Evolutionary conservation across 495 filamentous ascomycete genomes (phyloP).

Genomic region (Pyrenula massariospora): DNA sequence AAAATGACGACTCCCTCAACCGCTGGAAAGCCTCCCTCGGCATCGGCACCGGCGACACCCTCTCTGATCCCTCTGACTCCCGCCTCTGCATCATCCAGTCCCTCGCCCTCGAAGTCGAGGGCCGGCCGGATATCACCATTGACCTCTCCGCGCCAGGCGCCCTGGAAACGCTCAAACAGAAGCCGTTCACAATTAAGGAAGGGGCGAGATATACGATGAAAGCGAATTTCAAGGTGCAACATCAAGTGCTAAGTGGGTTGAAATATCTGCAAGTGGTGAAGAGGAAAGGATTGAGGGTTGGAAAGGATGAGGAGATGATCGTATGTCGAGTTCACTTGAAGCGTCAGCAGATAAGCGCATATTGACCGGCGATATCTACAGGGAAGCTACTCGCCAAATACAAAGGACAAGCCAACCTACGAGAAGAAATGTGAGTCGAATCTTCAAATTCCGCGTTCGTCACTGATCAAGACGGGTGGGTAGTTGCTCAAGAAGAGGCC

Average conservation of each 20-base stretch:
- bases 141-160: constrained; percentile 56
- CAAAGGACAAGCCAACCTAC: constrained; percentile 68
- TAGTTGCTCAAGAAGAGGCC: constrained; percentile 82
- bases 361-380: constrained; percentile 13
- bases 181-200: constrained; percentile 96
- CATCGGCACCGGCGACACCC: constrained; percentile 53
- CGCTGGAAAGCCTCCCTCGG: constrained; percentile 96
- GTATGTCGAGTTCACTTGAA: constrained; percentile 33
- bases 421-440: constrained; percentile 73
- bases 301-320: constrained; percentile 95
- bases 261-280: constrained; percentile 92
- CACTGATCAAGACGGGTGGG: neutral
- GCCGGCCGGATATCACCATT: constrained; percentile 72
- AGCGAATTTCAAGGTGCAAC: constrained; percentile 85
- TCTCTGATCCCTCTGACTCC: constrained; percentile 60
- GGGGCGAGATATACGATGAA: constrained; percentile 86
- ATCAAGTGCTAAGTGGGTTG: constrained; percentile 84
- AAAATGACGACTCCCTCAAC: constrained; percentile 82
- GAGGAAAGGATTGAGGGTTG: constrained; percentile 69
- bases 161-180: constrained; percentile 60
- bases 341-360: constrained; percentile 3
- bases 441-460: neutral
- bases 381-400: constrained; percentile 87
- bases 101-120: constrained; percentile 69
- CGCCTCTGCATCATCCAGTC: constrained; percentile 82